Percentiles rank a stretch among this genome's conserved stretches.
Evolutionary conservation across 306 rosid genomes (phyloP).

Genomic region (Vicia sativa): DNA sequence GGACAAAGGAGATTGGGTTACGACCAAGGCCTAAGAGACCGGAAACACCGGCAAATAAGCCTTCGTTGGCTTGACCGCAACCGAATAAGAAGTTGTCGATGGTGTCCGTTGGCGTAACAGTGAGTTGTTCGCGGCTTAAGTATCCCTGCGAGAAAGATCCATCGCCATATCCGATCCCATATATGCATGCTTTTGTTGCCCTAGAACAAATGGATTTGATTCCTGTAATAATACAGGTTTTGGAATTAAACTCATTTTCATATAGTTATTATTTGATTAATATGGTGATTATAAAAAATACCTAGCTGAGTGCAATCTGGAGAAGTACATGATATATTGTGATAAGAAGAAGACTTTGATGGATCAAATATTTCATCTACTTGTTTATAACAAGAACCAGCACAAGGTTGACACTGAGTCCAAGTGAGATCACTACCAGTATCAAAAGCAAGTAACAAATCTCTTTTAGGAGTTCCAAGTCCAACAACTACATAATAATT

Average conservation of each 20-base stretch:
- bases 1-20: slow-evolving; percentile 59
- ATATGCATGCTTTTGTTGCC: slow-evolving; percentile 46
- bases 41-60: slow-evolving; percentile 59
- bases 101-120: slow-evolving; percentile 36
- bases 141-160: slow-evolving; percentile 56
- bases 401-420: slow-evolving; percentile 79
- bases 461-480: slow-evolving; percentile 60
- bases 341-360: slow-evolving; percentile 43
- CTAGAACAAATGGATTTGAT: slow-evolving; percentile 41
- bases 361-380: slow-evolving; percentile 57
- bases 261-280: no score
- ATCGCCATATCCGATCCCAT: slow-evolving; percentile 58
- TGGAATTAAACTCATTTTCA: no score
- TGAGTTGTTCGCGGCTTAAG: slow-evolving; percentile 57
- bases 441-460: slow-evolving; percentile 61
- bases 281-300: slow-evolving; percentile 49
- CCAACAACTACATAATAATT: slow-evolving; percentile 68
- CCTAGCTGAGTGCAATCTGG: slow-evolving; percentile 46
- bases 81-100: slow-evolving; percentile 55
- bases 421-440: no score
- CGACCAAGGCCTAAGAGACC: slow-evolving; percentile 84
- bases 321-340: slow-evolving; percentile 57
- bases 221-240: slow-evolving; percentile 38
- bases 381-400: slow-evolving; percentile 54
- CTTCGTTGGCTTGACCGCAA: slow-evolving; percentile 74